Conservation (phyloP, 805 yeast genomes). For the Schwanniomyces sp. region DNA sequence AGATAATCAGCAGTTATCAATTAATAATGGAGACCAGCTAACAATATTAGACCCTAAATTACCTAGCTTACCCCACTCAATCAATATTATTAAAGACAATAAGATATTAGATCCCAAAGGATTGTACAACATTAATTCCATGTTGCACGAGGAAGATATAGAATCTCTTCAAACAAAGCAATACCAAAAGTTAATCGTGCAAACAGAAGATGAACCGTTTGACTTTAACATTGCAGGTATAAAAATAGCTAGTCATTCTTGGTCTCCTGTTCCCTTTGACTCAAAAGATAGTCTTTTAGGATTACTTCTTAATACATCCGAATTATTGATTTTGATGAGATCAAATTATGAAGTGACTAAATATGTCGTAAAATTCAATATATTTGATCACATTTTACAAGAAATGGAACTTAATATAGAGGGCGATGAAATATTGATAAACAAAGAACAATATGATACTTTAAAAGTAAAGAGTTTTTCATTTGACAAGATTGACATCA, state of each 20-base stretch:
- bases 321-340: slow-evolving; percentile 31
- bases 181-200: slow-evolving; percentile 22
- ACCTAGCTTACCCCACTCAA: slow-evolving; percentile 30
- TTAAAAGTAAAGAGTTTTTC: slow-evolving; percentile 28
- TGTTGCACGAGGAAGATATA: slow-evolving; percentile 26
- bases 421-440: slow-evolving; percentile 17
- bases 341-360: slow-evolving; percentile 19
- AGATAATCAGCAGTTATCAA: slow-evolving; percentile 33
- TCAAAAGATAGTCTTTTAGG: slow-evolving; percentile 31
- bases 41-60: slow-evolving; percentile 38
- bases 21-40: slow-evolving; percentile 32
- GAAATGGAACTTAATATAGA: slow-evolving; percentile 19
- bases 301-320: slow-evolving; percentile 38
- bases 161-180: slow-evolving; percentile 29
- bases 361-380: slow-evolving; percentile 22
- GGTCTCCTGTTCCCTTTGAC: slow-evolving; percentile 27
- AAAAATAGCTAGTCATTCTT: slow-evolving; percentile 29
- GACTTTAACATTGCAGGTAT: slow-evolving; percentile 34
- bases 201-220: slow-evolving; percentile 26
- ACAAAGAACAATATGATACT: slow-evolving; percentile 16
- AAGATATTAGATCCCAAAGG: slow-evolving; percentile 21
- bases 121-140: slow-evolving; percentile 21
- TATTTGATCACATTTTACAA: slow-evolving; percentile 24
- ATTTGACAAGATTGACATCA: slow-evolving; percentile 13
- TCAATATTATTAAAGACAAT: slow-evolving; percentile 15